Percentiles rank a stretch among this genome's conserved stretches.
Conservation (phyloP, 495 filamentous ascomycete genomes). For the Tetracladium setigerum region DNA sequence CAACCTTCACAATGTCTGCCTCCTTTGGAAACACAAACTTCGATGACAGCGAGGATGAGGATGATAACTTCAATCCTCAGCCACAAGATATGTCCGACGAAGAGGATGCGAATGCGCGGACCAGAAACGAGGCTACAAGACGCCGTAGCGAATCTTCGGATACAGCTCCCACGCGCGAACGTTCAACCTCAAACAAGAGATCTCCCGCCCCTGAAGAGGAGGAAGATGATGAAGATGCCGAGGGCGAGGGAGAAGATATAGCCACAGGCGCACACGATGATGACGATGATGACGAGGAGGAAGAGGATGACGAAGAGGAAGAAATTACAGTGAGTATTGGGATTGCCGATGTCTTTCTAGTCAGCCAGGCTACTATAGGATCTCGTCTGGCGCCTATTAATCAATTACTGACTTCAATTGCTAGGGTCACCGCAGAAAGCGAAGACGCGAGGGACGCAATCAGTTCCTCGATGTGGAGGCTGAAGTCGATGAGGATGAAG, state of each 20-base stretch:
- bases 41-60: conserved; percentile 65
- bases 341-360: not conserved
- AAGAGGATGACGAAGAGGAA: conserved; percentile 52
- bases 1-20: conserved; percentile 34
- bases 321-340: conserved; percentile 43
- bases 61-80: conserved; percentile 75
- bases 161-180: not conserved
- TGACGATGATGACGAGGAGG: conserved; percentile 34
- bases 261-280: conserved; percentile 39
- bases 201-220: conserved; percentile 32
- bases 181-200: conserved; percentile 3
- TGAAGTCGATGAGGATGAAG: conserved; percentile 88
- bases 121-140: conserved; percentile 18
- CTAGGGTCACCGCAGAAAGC: conserved; percentile 72
- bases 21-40: conserved; percentile 44
- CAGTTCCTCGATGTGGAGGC: conserved; percentile 94
- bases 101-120: conserved; percentile 37
- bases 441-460: conserved; percentile 59
- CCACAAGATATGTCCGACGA: conserved; percentile 61
- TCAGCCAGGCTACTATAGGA: conserved; percentile 1
- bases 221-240: conserved; percentile 45
- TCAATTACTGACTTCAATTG: conserved; percentile 8
- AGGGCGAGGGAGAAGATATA: conserved; percentile 29
- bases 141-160: conserved; percentile 2
- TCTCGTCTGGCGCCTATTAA: conserved; percentile 6